Evolutionary conservation across 805 yeast species (phyloP), one percentile per base, ranked within the genome.

Genomic region (Ogataea paradorogensis): DNA sequence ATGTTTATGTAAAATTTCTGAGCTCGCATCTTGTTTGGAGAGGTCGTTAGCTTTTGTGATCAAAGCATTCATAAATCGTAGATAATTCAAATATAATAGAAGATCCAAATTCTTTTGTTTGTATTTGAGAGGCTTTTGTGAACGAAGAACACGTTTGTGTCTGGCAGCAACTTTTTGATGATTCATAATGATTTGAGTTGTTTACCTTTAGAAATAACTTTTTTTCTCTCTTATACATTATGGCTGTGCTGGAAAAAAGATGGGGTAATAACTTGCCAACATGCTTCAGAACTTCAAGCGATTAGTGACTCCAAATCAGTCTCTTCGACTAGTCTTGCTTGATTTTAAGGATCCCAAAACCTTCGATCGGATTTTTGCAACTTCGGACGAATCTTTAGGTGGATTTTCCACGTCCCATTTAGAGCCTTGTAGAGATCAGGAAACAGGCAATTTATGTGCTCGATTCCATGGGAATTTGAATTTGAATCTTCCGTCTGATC

Each of bases 311-410:
- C 55, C 53, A 6, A 37, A 30, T 8, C 43, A 39, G 32, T 53
- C 59, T 15, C 43, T 58, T 0, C 51, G 48, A 33, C 41, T 62
- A 36, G 68, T 78, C 2, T 58, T 86, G 10, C 63, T 86, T 35
- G 77, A 82, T 46, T 85, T 86, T 63, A 68, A 66, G 38, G 58
- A 67, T n/a, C 67, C 79, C 1, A 59, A 68, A 13, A 74, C 76
- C 9, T 55, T 80, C 29, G 59, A 66, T 8, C 67, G 71, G 23
- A 62, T 84, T 14, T 61, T 84, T 46, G 72, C 80, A 1, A 69
- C 93, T 38, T 72, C 84, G 29, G 95, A 86, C 61, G 72, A 77
- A 51, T 88, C 84, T 36, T 66, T 86, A 37, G 91, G 91, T 1
- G 95, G 95, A 0, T 85, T 67, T 61, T 81, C 90, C 29, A 78